These are phyloP conservation scores for Diaporthe sp. DNA, from an alignment of 2,329 filamentous ascomycete genomes.

Conservation along the genomic window DNA sequence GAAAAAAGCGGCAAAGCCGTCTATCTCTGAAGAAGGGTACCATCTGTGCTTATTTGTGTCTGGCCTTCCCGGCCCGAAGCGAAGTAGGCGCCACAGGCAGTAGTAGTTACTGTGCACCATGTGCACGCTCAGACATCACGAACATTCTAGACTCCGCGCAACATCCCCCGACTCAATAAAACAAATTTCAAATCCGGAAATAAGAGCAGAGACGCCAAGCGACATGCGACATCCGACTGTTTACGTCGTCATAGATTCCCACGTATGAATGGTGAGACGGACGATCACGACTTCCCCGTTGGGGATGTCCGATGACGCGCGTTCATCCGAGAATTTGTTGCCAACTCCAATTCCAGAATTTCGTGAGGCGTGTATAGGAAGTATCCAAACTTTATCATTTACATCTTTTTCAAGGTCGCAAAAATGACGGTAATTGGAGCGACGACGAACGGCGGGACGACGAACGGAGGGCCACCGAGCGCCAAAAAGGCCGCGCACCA, in stretches of 20 bases:
- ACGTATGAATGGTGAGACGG: neutral
- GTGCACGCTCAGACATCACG: neutral
- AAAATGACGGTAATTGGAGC: neutral
- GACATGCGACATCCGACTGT: too few relatives aligned
- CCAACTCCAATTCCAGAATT: neutral
- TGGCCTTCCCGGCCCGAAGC: too few relatives aligned
- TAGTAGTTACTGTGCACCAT: neutral
- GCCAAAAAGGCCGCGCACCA: slow-evolving; percentile 1
- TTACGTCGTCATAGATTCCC: neutral
- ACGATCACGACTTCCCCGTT: neutral
- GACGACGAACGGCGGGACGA: neutral
- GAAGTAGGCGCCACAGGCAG: too few relatives aligned
- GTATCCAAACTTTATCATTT: neutral
- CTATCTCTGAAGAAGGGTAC: too few relatives aligned
- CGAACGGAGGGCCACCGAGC: neutral
- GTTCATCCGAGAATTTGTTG: neutral
- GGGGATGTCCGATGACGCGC: slow-evolving; percentile 20
- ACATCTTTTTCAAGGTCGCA: neutral
- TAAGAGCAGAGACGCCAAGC: neutral
- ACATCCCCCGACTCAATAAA: neutral
- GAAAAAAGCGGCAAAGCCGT: too few relatives aligned
- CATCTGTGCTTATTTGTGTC: too few relatives aligned
- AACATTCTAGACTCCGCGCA: neutral
- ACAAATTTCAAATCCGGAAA: neutral
- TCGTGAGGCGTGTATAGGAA: too few relatives aligned